phyloP scores from a whole-genome alignment of 2,329 filamentous ascomycete species.

The Venturia aucupariae region DNA sequence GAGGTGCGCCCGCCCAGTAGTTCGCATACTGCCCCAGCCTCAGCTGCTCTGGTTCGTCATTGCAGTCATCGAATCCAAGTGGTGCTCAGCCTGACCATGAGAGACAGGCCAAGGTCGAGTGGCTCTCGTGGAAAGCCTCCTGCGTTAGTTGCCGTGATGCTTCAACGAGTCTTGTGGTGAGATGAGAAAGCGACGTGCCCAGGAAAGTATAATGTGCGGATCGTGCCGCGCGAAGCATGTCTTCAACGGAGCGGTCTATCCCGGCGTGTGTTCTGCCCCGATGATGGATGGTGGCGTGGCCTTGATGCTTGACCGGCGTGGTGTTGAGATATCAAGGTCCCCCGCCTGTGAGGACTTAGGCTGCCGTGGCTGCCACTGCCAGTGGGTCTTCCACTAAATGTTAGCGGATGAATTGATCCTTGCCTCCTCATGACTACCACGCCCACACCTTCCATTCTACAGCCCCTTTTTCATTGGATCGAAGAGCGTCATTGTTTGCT shows the following conservation, averaged over 20 bases:
- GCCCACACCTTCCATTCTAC: background rate
- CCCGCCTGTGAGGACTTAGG: no score
- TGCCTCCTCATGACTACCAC: background rate
- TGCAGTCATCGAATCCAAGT: constrained; percentile 4
- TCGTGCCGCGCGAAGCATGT: background rate
- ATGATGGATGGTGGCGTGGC: background rate
- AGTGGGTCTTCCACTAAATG: background rate
- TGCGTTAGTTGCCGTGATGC: constrained; percentile 4
- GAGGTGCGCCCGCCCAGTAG: background rate
- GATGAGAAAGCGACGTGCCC: background rate
- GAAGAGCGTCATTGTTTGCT: background rate
- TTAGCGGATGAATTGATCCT: background rate
- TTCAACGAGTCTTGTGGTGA: background rate
- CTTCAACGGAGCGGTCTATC: background rate
- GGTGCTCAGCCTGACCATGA: constrained; percentile 2
- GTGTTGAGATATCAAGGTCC: no score
- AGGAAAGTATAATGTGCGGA: background rate
- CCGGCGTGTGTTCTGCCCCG: background rate
- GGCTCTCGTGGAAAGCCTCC: background rate
- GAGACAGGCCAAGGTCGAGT: constrained; percentile 2
- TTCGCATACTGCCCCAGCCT: background rate
- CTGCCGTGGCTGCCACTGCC: no score
- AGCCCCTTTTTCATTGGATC: background rate
- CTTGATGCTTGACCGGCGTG: background rate
- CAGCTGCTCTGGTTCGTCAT: constrained; percentile 1